Conservation (phyloP, 768 basidiomycete species). For the Stropharia rugosoannulata region DNA sequence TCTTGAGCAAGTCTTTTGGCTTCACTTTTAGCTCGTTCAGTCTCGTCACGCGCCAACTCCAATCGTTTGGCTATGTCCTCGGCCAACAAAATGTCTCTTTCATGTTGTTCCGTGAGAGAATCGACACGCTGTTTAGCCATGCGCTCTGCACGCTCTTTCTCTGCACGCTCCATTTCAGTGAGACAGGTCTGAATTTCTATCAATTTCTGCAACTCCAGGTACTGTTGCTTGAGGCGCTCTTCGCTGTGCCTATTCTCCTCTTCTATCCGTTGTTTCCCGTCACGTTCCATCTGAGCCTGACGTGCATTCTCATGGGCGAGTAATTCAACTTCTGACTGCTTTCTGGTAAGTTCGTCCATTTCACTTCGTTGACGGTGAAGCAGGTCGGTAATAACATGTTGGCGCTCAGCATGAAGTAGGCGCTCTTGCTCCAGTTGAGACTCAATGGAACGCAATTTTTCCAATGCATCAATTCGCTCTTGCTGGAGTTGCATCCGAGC, state of each 20-base stretch:
- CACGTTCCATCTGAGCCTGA: conserved; percentile 18
- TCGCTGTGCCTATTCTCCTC: conserved; percentile 9
- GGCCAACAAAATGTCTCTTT: conserved; percentile 3
- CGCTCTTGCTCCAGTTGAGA: conserved; percentile 32
- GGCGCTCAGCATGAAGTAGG: conserved; percentile 24
- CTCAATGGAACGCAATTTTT: conserved; percentile 31
- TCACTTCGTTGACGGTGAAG: conserved; percentile 20
- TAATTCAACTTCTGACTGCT: conserved; percentile 20
- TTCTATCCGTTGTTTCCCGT: conserved; percentile 1
- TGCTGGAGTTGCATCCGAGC: conserved; percentile 30
- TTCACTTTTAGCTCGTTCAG: not conserved
- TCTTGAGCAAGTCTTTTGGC: conserved; percentile 1
- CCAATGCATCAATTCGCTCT: conserved; percentile 31
- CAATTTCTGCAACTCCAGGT: conserved; percentile 5
- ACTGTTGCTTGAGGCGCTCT: conserved; percentile 3
- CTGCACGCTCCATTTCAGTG: conserved; percentile 14
- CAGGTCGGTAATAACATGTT: conserved; percentile 19
- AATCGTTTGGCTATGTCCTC: conserved; percentile 9
- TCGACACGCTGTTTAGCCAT: conserved; percentile 18
- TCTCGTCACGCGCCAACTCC: conserved; percentile 5
- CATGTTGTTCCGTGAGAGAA: conserved; percentile 7
- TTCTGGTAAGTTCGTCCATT: conserved; percentile 22
- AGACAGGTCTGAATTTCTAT: conserved; percentile 16
- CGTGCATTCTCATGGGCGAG: conserved; percentile 21
- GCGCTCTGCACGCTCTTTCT: conserved; percentile 14